These are phyloP conservation scores for Chrysoporthe austroafricana DNA, from an alignment of 2,329 filamentous ascomycete genomes.

Conservation along the genomic window DNA sequence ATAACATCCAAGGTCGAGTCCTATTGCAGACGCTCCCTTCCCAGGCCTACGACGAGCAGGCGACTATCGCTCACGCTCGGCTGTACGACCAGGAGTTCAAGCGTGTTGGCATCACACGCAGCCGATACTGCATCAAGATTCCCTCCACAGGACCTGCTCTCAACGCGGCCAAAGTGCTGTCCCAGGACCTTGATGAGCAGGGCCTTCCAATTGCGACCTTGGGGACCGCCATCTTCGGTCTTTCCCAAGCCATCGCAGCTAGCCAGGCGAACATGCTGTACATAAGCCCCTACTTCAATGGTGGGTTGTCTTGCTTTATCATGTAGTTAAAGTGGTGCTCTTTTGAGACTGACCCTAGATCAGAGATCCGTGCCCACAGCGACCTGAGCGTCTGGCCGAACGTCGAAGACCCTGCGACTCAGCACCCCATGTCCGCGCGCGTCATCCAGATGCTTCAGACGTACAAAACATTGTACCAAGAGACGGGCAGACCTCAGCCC, in stretches of 20 bases:
- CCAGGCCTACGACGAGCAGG: conserved; percentile 49
- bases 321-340: not conserved
- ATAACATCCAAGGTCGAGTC: conserved; percentile 50
- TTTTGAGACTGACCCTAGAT: not conserved
- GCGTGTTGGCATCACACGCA: conserved; percentile 47
- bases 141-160: conserved; percentile 52
- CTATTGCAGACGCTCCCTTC: conserved; percentile 52
- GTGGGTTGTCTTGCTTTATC: conserved; percentile 32
- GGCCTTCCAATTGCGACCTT: conserved; percentile 48
- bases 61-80: conserved; percentile 50
- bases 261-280: conserved; percentile 52
- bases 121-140: conserved; percentile 56
- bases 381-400: conserved; percentile 50
- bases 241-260: conserved; percentile 53
- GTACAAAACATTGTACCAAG: conserved; percentile 48
- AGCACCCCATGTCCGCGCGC: conserved; percentile 52
- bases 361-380: conserved; percentile 49
- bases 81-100: conserved; percentile 52
- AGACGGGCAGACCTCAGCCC: conserved; percentile 53
- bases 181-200: conserved; percentile 36
- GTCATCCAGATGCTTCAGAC: conserved; percentile 53
- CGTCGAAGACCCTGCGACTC: conserved; percentile 48
- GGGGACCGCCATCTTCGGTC: conserved; percentile 51
- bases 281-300: conserved; percentile 56
- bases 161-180: conserved; percentile 48